Conservation (phyloP, 306 rosid species). For the Glycine tomentella region DNA sequence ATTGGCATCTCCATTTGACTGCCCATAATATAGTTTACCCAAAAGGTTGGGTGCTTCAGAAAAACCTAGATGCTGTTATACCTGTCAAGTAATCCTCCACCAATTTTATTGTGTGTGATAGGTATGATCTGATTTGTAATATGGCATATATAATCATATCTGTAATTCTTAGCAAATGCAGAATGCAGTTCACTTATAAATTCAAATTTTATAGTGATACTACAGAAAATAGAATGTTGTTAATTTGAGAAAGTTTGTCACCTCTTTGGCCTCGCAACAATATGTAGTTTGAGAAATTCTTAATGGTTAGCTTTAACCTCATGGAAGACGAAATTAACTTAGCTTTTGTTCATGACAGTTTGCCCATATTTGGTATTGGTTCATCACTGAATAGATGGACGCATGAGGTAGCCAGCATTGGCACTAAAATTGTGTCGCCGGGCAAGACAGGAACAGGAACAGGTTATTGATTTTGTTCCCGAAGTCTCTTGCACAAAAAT, state of each 20-base stretch:
- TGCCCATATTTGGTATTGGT: slow-evolving; percentile 46
- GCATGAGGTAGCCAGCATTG: slow-evolving; percentile 46
- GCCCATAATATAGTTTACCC: slow-evolving; percentile 67
- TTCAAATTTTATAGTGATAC: slow-evolving; percentile 34
- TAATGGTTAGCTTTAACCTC: not conserved
- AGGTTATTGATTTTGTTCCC: slow-evolving; percentile 44
- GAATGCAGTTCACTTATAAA: slow-evolving; percentile 29
- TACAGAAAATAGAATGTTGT: slow-evolving; percentile 38
- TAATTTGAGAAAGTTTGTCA: not conserved
- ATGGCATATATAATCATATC: slow-evolving; percentile 38
- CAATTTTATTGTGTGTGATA: slow-evolving; percentile 55
- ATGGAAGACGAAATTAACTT: slow-evolving; percentile 5
- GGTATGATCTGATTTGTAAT: slow-evolving; percentile 62
- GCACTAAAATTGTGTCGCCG: slow-evolving; percentile 41
- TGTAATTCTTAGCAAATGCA: slow-evolving; percentile 43
- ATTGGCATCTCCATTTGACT: slow-evolving; percentile 96
- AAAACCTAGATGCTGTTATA: slow-evolving; percentile 72
- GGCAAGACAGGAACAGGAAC: slow-evolving; percentile 51
- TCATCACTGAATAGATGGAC: slow-evolving; percentile 47
- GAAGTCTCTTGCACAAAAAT: slow-evolving; percentile 53
- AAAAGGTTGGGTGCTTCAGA: slow-evolving; percentile 82
- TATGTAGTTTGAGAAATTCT: slow-evolving; percentile 12
- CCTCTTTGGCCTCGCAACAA: no score
- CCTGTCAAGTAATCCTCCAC: slow-evolving; percentile 61
- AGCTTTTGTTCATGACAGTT: slow-evolving; percentile 53